Base-by-base conservation (phyloP, 192 early-diverging fungal genomes). In the Backusella australiensis region DNA sequence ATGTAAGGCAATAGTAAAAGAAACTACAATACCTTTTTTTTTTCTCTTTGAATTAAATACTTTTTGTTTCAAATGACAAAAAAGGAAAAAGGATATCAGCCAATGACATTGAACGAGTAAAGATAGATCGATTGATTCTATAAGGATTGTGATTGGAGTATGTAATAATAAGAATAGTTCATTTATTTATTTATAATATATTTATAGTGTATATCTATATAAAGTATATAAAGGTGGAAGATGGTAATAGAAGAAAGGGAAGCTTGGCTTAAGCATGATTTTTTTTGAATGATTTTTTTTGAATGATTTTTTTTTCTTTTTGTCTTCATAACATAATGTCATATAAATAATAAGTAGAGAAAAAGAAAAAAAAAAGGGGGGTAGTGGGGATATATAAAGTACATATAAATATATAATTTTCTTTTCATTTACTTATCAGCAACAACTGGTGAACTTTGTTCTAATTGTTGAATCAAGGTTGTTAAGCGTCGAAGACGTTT, bases 401-500 rank as follows among this genome's bases (percentile, higher is more conserved):
- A 59, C 56, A 59, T 59, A 59, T 59, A 59, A 26, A 59, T 26
- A 59, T 59, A 59, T 59, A 59, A 49, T 44, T 44, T 44, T 44
- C 15, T 49, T 17, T 49, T 49, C 19, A 3, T 59, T 59, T 59
- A 59, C 56, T 59, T 59, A 26, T 59, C 56, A 59, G 23, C 56
- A 23, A 59, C 23, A 59, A 49, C 15, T 3, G 52, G 56, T 59
- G 56, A 12, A 12, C 3, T 59, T 59, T 59, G 56, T 59, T 59
- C 56, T 59, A 39, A 39, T 63, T 74, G 72, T 38, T 63, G 63
- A 49, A 65, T 65, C 41, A 75, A 66, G 3, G 14, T 67, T n/a
- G 23, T 67, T n/a, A 75, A 67, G 34, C 74, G 74, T 36, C 74
- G 41, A 67, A 75, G 74, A 42, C 74, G 74, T 39, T 75, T 75